Base-by-base conservation (phyloP, 306 rosid species). In the Quercus ilex region DNA sequence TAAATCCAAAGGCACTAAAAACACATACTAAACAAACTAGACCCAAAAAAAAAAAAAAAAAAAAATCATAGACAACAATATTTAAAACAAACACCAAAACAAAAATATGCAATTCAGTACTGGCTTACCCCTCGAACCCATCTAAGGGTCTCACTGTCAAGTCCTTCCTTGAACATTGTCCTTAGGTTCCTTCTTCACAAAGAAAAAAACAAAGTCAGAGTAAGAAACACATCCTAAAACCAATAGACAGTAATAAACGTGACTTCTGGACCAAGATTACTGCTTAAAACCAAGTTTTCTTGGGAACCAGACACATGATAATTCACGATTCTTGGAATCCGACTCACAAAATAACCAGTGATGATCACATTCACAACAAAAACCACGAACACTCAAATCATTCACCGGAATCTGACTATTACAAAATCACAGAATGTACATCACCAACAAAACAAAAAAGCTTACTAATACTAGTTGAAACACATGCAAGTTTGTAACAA, bases 71-170 rank as follows among this genome's bases (percentile, higher is more conserved):
- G 62, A 46, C 25, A 19, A 21, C 17, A 4, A 23, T 25, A 58
- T 38, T 62, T 5, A 43, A 6, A 38, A 38, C 43, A 41, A 41
- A 38, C 53, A 49, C 1, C 3, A 49, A 3, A 10, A 49, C 17
- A 49, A 46, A 20, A n/a, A 15, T 6, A 41, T 2, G 18, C 26
- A 5, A 18, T 4, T 51, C 20, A 51, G 63, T 4, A 12, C 43
- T 71, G 71, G 41, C 51, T 26, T 43, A 78, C 86, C 82, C 68
- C 56, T 73, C 58, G 71, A 77, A 70, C 53, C 82, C 73, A 68
- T 83, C 70, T 78, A 52, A n/a, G 41, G 52, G 59, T 62, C 35
- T 57, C 69, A 46, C 67, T 12, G 59, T 74, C 81, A 56, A 69
- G 21, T 31, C 63, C 77, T 73, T 74, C 77, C 25, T 13, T 58